Evolutionary conservation across 2,329 filamentous ascomycete species (phyloP), one percentile per base, ranked within the genome.

Genomic region (Fusarium duplospermum): DNA sequence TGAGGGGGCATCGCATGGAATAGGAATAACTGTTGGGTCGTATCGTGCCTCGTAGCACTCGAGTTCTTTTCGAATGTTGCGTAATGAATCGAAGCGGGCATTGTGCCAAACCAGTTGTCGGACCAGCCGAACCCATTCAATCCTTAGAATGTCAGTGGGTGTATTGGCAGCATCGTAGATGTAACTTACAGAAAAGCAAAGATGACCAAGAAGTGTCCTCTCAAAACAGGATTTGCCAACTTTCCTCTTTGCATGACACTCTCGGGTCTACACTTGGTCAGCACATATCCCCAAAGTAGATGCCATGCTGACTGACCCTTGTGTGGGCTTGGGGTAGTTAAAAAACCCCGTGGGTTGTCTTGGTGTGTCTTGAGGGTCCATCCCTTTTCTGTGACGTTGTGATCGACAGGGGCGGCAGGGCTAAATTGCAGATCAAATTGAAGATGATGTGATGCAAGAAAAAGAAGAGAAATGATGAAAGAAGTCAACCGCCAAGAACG

Each of bases 61-160:
- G 24, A 94, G 79, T 9, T 79, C 83, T 27, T 86, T 81, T 24
- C 84, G 83, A 57, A 90, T 86, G 22, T 87, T 82, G 50, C 89
- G 88, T 29, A 93, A 82, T 7, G 84, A 82, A 42, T 82, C 84
- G 77, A 94, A 93, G 31, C 90, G 90, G 27, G 90, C 90, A 80
- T 91, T 91, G 59, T 83, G 83, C 90, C 90, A 93, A 14, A 71
- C 76, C 10, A 61, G 10, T 38, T 74, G 64, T 2, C 75, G 75
- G 18, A 77, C 58, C 31, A 76, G 67, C 9, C 69, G 69, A n/a
- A 73, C 16, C 20, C 59, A 65, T 57, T 77, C 72, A 50, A 77
- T 74, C 6, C 75, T 77, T 0, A 1, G 3, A 11, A 22, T 68
- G 45, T 68, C 2, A 68, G 50, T 4, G 10, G 14, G 13, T 1